Conservation (phyloP, 371 early-diverging fungal genomes). For the Mortierella sp. region DNA sequence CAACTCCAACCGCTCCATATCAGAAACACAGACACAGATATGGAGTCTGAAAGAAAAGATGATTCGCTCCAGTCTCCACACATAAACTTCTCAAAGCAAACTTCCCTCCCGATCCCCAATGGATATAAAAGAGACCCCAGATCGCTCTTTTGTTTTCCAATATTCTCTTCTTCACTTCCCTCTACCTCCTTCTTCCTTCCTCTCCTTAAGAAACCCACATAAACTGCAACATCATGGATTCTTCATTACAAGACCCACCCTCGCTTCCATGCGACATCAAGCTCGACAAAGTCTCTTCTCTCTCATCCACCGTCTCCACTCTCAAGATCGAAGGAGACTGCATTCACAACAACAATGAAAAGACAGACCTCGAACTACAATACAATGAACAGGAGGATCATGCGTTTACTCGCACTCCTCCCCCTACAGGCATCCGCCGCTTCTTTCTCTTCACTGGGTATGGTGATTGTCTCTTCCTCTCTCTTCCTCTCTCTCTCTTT, state of each 20-base stretch:
- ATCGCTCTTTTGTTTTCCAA: too few relatives aligned
- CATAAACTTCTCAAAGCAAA: not conserved
- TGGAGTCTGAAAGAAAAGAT: not conserved
- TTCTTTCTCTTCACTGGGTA: not conserved
- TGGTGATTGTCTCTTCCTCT: not conserved
- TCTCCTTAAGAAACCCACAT: not conserved
- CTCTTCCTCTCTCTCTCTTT: not conserved
- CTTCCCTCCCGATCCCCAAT: too few relatives aligned
- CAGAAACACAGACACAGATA: not conserved
- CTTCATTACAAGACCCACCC: not conserved
- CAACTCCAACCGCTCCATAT: conserved; percentile 3
- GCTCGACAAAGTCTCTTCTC: not conserved
- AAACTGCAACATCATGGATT: not conserved
- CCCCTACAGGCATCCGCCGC: not conserved
- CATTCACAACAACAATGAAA: not conserved
- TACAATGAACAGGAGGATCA: not conserved
- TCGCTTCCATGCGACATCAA: not conserved
- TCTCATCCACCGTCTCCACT: not conserved
- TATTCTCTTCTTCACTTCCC: not conserved
- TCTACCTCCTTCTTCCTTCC: not conserved
- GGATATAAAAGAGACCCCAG: too few relatives aligned
- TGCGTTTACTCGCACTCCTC: not conserved
- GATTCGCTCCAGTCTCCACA: not conserved
- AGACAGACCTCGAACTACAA: not conserved
- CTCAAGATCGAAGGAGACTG: not conserved